Evolutionary conservation across 2,329 filamentous ascomycete genomes (phyloP), one percentile per base, ranked within the genome.

Genomic region (Alternaria triticimaculans): DNA sequence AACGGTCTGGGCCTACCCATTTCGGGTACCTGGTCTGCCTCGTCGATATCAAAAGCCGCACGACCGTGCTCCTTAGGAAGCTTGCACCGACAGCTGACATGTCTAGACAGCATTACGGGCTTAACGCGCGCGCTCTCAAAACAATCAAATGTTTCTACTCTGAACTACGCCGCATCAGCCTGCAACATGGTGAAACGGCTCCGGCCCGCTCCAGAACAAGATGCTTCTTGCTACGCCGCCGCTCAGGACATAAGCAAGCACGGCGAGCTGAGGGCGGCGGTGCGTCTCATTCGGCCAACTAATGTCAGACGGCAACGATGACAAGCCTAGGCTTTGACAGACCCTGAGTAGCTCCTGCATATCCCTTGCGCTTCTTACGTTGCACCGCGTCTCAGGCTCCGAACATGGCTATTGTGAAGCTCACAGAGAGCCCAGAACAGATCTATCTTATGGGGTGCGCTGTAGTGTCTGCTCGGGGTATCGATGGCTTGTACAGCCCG

Each of bases 1-100:
- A 74, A 74, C 71, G 72, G 72, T 70, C 67, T 69, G 64, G 68
- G 63, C 64, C 66, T 46, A 49, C 18, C 56, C 41, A 59, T 33
- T 53, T 25, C 43, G 18, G 15, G 21, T 23, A 50, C 50, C 61
- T 60, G 44, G 45, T 55, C 57, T 56, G 57, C 26, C 61, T 56
- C 25, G 25, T 60, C 51, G 26, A 51, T 53, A 45, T 37, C 45
- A 54, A 63, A 50, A 25, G 44, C 54, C 44, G 28, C 44, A 49
- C 51, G 43, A 51, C 56, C 49, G 55, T 62, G 45, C 55, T 41
- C 55, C 33, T 59, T 51, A 25, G 30, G 49, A 37, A 26, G 43
- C 55, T 33, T 62, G 56, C 48, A 62, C 49, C 55, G 44, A 59
- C 50, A 55, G 50, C 50, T 55, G 50, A 60, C 57, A 56, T 56